Evolutionary conservation across 73 alveolate species (phyloP), one percentile per base, ranked within the genome.

Genomic region (Paramecium octaurelia): DNA sequence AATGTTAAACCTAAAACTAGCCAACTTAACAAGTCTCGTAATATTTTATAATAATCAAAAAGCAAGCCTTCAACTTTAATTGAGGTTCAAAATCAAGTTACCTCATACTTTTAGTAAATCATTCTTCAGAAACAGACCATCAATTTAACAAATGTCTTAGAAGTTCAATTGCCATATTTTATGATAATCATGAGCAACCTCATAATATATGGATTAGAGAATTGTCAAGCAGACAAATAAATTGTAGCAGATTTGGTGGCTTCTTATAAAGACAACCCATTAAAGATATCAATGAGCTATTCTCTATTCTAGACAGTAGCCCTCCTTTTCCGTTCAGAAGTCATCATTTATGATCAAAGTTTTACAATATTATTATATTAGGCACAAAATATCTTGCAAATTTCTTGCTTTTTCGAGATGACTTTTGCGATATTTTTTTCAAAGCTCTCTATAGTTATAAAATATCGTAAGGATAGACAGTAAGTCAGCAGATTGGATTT

Each of bases 371-470:
- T 8, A 38, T 80, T 40, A 38, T 44, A 9, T 3, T 11, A 80
- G 91, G 73, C n/a, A 46, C 57, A 9, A 80, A 80, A 80, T 80
- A 80, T 44, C 91, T 80, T 46, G 10, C 91, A 2, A 80, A 80
- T 23, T 80, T 80, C 48, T 43, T 80, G 9, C 91, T 80, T 29
- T 80, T 80, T 27, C 10, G 91, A 48, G 91, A 80, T 24, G 91
- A 80, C 31, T 80, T 44, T 80, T 31, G 76, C 11, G 91, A 80
- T 31, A 18, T 80, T 35, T 44, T 80, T 24, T 80, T 80, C 29
- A 80, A 46, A 36, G 48, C 91, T 10, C 70, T 80, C 16, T 80
- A 80, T 21, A 20, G 91, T 46, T 80, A 80, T 48, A 44, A 40
- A 27, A 3, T 80, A 12, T 80, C 91, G 0, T 14, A 80, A 24